phyloP scores from a whole-genome alignment of 805 yeast species.

The Ascoidea tarda region DNA sequence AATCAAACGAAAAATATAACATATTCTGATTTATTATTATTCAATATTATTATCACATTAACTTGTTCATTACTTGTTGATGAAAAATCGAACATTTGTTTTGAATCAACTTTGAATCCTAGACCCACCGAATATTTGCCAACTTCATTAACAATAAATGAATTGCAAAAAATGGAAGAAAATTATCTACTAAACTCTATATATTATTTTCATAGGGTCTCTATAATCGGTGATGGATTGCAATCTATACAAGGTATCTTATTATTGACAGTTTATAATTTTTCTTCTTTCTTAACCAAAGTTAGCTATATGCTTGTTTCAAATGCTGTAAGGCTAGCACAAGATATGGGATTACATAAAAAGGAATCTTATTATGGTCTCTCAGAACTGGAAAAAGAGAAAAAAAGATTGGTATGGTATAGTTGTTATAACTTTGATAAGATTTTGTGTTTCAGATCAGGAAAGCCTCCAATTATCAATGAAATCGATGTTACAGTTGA shows the following conservation, averaged over 20 bases:
- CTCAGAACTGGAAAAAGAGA: slow-evolving; percentile 21
- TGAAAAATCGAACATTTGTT: too few species aligned
- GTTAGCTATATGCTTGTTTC: slow-evolving; percentile 26
- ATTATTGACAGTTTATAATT: slow-evolving; percentile 25
- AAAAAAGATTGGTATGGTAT: slow-evolving; percentile 34
- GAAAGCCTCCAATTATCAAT: slow-evolving; percentile 33
- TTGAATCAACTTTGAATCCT: not conserved
- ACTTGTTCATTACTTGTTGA: not conserved
- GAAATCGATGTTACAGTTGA: slow-evolving; percentile 23
- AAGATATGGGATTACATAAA: slow-evolving; percentile 43
- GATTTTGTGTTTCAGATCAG: slow-evolving; percentile 28
- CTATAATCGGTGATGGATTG: slow-evolving; percentile 30
- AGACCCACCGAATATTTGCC: not conserved
- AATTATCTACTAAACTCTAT: slow-evolving; percentile 25
- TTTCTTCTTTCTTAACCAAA: slow-evolving; percentile 23
- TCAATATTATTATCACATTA: not conserved
- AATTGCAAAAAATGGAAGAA: not conserved
- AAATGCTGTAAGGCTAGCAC: slow-evolving; percentile 37
- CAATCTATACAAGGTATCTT: slow-evolving; percentile 37
- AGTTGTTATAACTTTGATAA: slow-evolving; percentile 34
- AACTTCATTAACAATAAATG: not conserved
- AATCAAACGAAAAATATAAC: not conserved
- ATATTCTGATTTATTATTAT: not conserved
- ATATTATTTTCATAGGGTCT: slow-evolving; percentile 36
- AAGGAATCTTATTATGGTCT: slow-evolving; percentile 27